Percentiles rank a stretch among this genome's conserved stretches.
Conservation (phyloP, 2,329 filamentous ascomycete genomes). For the Apiospora arundinis region DNA sequence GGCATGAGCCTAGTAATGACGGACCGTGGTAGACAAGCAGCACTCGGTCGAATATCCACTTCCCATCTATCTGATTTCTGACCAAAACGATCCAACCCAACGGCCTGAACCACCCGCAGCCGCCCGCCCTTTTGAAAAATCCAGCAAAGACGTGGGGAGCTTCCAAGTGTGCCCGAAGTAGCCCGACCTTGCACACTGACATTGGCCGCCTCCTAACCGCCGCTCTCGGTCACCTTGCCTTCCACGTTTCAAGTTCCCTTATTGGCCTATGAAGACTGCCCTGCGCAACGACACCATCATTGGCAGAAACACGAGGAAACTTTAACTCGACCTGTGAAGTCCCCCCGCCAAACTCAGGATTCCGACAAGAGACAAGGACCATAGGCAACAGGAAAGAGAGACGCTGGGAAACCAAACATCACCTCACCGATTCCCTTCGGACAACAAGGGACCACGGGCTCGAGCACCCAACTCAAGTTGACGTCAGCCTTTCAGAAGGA, state of each 20-base stretch:
- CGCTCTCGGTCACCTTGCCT: slow-evolving; percentile 26
- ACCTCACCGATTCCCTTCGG: not conserved
- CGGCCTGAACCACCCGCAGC: slow-evolving; percentile 14
- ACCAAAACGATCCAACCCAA: slow-evolving; percentile 4
- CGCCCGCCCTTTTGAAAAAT: slow-evolving; percentile 18
- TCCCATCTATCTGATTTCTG: slow-evolving; percentile 19
- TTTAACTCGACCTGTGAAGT: slow-evolving; percentile 9
- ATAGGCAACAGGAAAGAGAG: not conserved
- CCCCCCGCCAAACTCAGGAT: slow-evolving; percentile 3
- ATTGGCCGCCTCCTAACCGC: slow-evolving; percentile 26
- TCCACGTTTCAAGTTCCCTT: slow-evolving; percentile 28
- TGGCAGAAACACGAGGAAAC: slow-evolving; percentile 21
- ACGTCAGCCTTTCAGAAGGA: not conserved
- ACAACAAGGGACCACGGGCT: slow-evolving; percentile 11
- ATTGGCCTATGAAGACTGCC: slow-evolving; percentile 25
- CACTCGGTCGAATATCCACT: slow-evolving; percentile 19
- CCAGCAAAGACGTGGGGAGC: slow-evolving; percentile 16
- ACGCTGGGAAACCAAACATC: slow-evolving; percentile 5
- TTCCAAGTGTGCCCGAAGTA: slow-evolving; percentile 16
- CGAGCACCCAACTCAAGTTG: slow-evolving; percentile 8
- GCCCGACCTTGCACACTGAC: slow-evolving; percentile 25
- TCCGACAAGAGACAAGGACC: not conserved
- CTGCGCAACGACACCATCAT: slow-evolving; percentile 19
- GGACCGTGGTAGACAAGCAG: slow-evolving; percentile 15
- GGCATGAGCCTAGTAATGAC: slow-evolving; percentile 19